Percentiles rank a stretch among this genome's conserved stretches.
phyloP scores from a whole-genome alignment of 306 rosid species.

The Castanea mollissima region DNA sequence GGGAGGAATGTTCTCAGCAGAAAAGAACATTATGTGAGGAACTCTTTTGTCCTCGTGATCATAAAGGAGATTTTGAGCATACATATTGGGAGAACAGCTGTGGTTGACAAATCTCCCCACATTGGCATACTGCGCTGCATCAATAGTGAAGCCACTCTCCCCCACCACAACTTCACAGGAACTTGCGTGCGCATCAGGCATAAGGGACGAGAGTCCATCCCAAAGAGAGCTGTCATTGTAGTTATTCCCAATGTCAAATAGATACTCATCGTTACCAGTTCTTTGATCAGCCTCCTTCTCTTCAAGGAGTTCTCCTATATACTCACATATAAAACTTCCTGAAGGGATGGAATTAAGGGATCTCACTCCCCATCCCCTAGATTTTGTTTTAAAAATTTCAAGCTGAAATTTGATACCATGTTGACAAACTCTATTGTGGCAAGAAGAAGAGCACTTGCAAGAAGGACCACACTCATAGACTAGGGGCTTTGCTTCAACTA shows the following conservation, averaged over 20 bases:
- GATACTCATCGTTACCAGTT: constrained; percentile 83
- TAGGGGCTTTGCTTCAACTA: constrained; percentile 80
- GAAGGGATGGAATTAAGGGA: constrained; percentile 86
- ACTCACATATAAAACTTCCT: constrained; percentile 89
- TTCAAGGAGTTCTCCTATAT: constrained; percentile 85
- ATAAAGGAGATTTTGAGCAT: constrained; percentile 82
- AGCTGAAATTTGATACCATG: constrained; percentile 75
- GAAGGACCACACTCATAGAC: constrained; percentile 86
- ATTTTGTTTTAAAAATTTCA: constrained; percentile 72
- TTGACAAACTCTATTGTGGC: constrained; percentile 83
- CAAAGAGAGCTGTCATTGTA: constrained; percentile 49
- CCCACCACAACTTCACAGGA: constrained; percentile 40
- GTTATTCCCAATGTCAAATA: constrained; percentile 84
- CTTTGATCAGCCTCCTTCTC: constrained; percentile 87
- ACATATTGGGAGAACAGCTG: constrained; percentile 90
- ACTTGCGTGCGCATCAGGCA: constrained; percentile 50
- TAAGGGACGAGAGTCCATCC: constrained; percentile 66
- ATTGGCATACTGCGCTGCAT: constrained; percentile 73
- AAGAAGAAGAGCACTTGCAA: constrained; percentile 77
- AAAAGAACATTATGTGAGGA: constrained; percentile 91
- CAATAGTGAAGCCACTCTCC: constrained; percentile 75
- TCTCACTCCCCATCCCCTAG: constrained; percentile 96
- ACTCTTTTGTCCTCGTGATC: constrained; percentile 81
- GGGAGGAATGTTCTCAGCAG: constrained; percentile 92
- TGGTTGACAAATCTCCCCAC: constrained; percentile 93